Evolutionary conservation across 2,329 filamentous ascomycete genomes (phyloP), one percentile per base, ranked within the genome.

Genomic region (Aspergillus phoenicis): DNA sequence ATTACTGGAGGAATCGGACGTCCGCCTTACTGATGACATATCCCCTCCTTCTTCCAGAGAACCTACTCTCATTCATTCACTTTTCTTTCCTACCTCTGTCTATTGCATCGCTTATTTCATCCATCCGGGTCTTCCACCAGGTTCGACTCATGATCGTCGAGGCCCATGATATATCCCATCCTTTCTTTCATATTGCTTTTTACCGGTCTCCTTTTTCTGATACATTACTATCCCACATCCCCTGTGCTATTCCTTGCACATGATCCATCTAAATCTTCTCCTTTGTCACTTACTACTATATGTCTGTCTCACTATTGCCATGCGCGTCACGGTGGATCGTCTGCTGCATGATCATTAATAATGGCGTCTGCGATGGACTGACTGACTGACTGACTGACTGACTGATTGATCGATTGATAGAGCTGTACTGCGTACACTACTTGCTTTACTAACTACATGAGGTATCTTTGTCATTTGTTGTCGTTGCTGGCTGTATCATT

Each of bases 1-100:
- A 62, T 67, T 10, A 70, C 63, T 8, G 69, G 70, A 45, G 73
- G 73, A 11, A 70, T 75, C 38, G 72, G 73, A 41, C 72, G 73
- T 17, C 73, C 73, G 33, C 73, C 73, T 20, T 75, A 75, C 60
- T 75, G 64, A 68, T 13, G 39, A 51, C 7, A 52, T 39, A 33
- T 56, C 38, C 6, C 45, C 39, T 24, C 26, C 54, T 48, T 52
- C 7, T 58, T 49, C 61, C 41, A 51, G 47, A 26, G 53, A 47
- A 47, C 36, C 54, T 56, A 47, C 7, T 38, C 17, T 60, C 17
- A 33, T 59, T 52, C 52, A 36, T 55, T 43, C 26, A 38, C 47
- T 56, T 61, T 38, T 45, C 38, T 58, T 17, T 38, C 11, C 28
- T 49, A 51, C 38, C 10, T 58, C 51, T 6, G 28, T 39, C 38